Evolutionary conservation across 768 basidiomycete species (phyloP), one percentile per base, ranked within the genome.

Genomic region (Suillus paluster): DNA sequence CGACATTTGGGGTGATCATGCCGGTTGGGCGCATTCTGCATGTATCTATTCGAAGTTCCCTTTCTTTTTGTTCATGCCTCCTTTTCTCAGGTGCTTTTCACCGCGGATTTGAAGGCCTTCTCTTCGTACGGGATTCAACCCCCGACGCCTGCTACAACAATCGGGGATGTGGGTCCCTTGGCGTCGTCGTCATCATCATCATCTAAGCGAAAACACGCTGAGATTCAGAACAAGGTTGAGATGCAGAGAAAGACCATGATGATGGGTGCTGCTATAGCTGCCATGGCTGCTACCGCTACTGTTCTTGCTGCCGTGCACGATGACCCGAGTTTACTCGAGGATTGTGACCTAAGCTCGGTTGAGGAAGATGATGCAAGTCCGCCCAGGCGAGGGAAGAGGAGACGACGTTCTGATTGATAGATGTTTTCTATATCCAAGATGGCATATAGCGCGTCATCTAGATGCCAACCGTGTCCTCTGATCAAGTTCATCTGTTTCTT

Each of bases 21-120:
- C 94, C 5, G 95, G 95, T 19, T 97, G 95, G 95, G 91, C 91
- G 0, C 95, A 97, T 71, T 86, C 89, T 1, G 93, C 94, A 62
- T 53, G 84, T 73, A 14, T 33, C 61, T 9, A 36, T 15, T 48
- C 8, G 42, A 54, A 11, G 30, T 39, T 23, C 21, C 21, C 42
- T 46, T 21, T 15, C 56, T 44, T 36, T 25, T 36, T 49, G 50
- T 21, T 60, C 15, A 39, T 42, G 11, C 34, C 17, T 58, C 27
- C 45, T 23, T 15, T 36, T n/a, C 57, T 27, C 62, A 91, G 90
- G 86, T 92, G 8, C 75, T 92, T 36, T 92, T 92, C 63, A 90
- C 91, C 1, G 83, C 91, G 9, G 91, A 92, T 66, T 74, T 92
- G 34, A 90, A 88, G 66, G 77, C 83, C 0, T 92, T 91, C 64